Percentiles rank a stretch among this genome's conserved stretches.
Conservation (phyloP, 441 rosid species). For the Metrosideros polymorpha region DNA sequence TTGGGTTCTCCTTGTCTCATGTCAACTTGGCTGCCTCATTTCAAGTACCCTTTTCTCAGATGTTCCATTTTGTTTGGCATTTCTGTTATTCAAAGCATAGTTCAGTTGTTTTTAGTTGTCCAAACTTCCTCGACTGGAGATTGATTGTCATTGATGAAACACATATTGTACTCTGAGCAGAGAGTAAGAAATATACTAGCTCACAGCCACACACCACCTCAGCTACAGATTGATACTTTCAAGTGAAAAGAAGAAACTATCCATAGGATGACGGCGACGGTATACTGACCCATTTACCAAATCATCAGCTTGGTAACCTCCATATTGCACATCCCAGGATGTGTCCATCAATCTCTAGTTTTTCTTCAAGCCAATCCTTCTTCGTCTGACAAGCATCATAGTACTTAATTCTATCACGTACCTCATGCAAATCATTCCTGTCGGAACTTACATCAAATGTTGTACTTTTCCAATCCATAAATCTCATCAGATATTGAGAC, state of each 20-base stretch:
- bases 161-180: not conserved
- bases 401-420: not conserved
- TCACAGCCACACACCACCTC: not conserved
- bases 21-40: not conserved
- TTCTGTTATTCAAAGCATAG: not conserved
- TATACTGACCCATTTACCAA: not conserved
- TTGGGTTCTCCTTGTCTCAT: not conserved
- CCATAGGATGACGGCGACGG: not conserved
- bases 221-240: not conserved
- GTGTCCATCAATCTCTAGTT: not conserved
- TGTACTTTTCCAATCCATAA: not conserved
- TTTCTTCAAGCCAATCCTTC: not conserved
- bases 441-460: not conserved
- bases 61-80: not conserved
- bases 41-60: not conserved
- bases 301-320: not conserved
- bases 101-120: not conserved
- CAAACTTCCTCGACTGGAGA: not conserved
- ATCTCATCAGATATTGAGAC: not conserved
- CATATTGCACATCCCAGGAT: not conserved
- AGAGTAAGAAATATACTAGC: not conserved
- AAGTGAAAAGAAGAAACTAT: not conserved
- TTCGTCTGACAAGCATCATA: not conserved
- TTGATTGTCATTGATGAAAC: not conserved
- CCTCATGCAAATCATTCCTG: not conserved